A percentile compares a stretch with the other conserved stretches of the same genome.
These are phyloP conservation scores for Boletus vermiculosoides DNA, from an alignment of 768 basidiomycete genomes.

Conservation along the genomic window DNA sequence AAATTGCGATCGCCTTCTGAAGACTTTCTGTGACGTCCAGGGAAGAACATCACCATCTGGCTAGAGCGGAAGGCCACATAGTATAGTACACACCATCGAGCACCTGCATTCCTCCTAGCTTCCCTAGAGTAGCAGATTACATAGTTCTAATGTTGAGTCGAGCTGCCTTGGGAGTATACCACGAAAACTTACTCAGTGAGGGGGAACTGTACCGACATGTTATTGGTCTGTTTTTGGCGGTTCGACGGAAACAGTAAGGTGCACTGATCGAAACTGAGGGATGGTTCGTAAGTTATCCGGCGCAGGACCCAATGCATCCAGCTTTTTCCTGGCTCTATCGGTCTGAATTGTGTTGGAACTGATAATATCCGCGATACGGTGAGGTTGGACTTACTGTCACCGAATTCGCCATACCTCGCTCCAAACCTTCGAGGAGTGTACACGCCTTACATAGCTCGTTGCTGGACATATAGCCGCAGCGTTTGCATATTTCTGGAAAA, in stretches of 20 bases:
- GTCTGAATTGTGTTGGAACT: slow-evolving; percentile 43
- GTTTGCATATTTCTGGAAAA: slow-evolving; percentile 75
- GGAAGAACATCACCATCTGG: slow-evolving; percentile 25
- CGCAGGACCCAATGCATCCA: slow-evolving; percentile 55
- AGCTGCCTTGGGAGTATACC: not conserved
- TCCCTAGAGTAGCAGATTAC: not conserved
- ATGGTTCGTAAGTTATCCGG: slow-evolving; percentile 76
- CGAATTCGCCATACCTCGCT: slow-evolving; percentile 70
- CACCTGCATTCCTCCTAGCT: not conserved
- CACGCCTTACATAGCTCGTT: slow-evolving; percentile 98
- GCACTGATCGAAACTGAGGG: slow-evolving; percentile 58
- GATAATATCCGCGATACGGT: not conserved
- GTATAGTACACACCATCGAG: not conserved
- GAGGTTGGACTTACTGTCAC: slow-evolving; percentile 50
- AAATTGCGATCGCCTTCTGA: slow-evolving; percentile 56
- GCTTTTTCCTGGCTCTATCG: slow-evolving; percentile 62
- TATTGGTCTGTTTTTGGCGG: slow-evolving; percentile 19
- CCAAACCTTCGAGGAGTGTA: slow-evolving; percentile 84
- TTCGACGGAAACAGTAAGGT: slow-evolving; percentile 43
- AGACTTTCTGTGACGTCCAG: slow-evolving; percentile 33
- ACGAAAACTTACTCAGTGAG: not conserved
- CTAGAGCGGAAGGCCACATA: not conserved
- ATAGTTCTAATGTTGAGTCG: slow-evolving; percentile 4
- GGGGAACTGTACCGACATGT: not conserved
- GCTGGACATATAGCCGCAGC: slow-evolving; percentile 95